A percentile compares a stretch with the other conserved stretches of the same genome.
These are phyloP conservation scores for Cyclotella baltica DNA, from an alignment of 108 stramenopile species.

Conservation along the genomic window DNA sequence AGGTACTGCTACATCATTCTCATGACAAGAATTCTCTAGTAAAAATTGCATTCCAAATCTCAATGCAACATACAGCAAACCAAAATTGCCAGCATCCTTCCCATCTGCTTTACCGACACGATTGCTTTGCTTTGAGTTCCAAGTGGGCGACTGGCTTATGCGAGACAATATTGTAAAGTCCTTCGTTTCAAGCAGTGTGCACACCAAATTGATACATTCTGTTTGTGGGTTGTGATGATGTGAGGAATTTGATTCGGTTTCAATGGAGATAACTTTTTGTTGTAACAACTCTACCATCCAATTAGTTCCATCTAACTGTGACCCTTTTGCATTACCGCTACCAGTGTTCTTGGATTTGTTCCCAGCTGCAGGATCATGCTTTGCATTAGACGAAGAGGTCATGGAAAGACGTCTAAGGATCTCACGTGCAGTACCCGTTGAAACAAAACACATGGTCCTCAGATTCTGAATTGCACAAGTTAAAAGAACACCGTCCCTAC, in stretches of 20 bases:
- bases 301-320: not conserved
- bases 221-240: constrained; percentile 11
- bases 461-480: constrained; percentile 33
- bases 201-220: constrained; percentile 41
- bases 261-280: not conserved
- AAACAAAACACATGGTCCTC: constrained; percentile 34
- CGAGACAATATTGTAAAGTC: constrained; percentile 38
- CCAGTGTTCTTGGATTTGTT: constrained; percentile 1
- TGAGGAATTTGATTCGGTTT: not conserved
- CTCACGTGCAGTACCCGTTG: constrained; percentile 61
- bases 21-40: not conserved
- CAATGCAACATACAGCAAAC: constrained; percentile 26
- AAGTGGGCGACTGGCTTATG: constrained; percentile 26
- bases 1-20: not conserved
- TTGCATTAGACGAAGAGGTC: not conserved
- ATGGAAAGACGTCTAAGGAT: constrained; percentile 48
- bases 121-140: constrained; percentile 22
- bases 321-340: not conserved
- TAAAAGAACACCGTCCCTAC: constrained; percentile 23
- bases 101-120: constrained; percentile 19
- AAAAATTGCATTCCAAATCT: constrained; percentile 37
- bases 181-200: constrained; percentile 44
- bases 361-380: not conserved
- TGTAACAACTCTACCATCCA: constrained; percentile 47
- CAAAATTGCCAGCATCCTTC: not conserved